Evolutionary conservation across 163 green algal species (phyloP).

Genomic region (Chlorella variabilis): DNA sequence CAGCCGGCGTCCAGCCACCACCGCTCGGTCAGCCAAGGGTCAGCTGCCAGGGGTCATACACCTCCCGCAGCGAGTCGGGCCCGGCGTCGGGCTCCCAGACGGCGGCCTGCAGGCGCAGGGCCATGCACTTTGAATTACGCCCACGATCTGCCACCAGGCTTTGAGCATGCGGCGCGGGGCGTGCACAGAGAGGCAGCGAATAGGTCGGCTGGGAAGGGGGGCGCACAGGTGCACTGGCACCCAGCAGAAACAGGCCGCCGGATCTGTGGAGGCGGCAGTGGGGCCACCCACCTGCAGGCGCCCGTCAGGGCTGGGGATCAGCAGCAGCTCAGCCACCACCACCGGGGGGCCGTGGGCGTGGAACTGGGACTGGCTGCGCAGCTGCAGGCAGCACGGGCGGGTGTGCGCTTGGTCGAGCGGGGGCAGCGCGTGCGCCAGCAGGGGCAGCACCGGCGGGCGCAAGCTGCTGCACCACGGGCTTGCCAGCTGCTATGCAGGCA

Average conservation of each 20-base stretch:
- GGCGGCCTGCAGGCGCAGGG: not conserved
- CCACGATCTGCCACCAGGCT: no score
- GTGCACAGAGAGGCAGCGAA: no score
- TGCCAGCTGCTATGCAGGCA: no score
- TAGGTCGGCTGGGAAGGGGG: no score
- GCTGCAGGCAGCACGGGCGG: not conserved
- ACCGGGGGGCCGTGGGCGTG: not conserved
- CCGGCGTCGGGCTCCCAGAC: not conserved
- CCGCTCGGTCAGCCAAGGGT: no score
- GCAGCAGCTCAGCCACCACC: conserved; percentile 22
- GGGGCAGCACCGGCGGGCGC: no score
- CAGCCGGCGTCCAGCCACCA: no score
- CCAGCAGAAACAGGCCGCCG: not conserved
- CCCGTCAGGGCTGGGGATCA: conserved; percentile 13
- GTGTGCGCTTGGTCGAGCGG: not conserved
- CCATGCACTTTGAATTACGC: no score
- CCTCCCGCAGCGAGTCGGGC: not conserved
- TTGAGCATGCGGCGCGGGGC: no score
- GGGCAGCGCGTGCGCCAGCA: not conserved
- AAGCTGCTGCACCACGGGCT: no score
- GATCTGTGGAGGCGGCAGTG: not conserved
- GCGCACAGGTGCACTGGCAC: not conserved
- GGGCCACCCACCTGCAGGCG: conserved; percentile 6
- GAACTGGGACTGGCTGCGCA: not conserved
- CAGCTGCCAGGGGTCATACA: not conserved